These are phyloP conservation scores for Lantana camara DNA, from an alignment of 257 asterid genomes.

Conservation along the genomic window DNA sequence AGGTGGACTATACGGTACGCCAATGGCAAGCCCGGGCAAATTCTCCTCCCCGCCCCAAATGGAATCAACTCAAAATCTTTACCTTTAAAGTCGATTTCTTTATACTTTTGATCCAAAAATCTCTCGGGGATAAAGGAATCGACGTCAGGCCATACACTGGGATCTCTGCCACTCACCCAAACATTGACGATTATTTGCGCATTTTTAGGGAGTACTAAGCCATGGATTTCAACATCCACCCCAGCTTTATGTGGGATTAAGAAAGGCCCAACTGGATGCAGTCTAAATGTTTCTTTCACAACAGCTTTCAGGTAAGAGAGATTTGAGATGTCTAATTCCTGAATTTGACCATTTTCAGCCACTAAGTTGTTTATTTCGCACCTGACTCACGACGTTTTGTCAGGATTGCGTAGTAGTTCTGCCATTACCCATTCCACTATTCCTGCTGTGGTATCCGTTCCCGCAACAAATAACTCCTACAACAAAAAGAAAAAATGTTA, in stretches of 20 bases:
- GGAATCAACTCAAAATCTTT: constrained; percentile 29
- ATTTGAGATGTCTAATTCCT: constrained; percentile 36
- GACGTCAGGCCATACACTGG: constrained; percentile 28
- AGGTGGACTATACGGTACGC: constrained; percentile 35
- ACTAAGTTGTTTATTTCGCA: constrained; percentile 20
- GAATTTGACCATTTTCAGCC: constrained; percentile 1
- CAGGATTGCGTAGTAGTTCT: constrained; percentile 29
- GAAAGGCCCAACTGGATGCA: constrained; percentile 21
- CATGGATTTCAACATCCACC: constrained; percentile 18
- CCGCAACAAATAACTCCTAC: constrained; percentile 33
- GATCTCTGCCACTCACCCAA: constrained; percentile 34
- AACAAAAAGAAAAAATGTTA: too few species aligned
- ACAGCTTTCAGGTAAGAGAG: constrained; percentile 33
- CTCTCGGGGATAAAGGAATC: constrained; percentile 31
- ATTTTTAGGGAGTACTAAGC: constrained; percentile 19
- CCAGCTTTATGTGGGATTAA: constrained; percentile 18
- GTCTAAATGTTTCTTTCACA: constrained; percentile 33
- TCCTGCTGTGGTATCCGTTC: constrained; percentile 29
- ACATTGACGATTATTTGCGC: constrained; percentile 20
- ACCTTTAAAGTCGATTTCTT: constrained; percentile 19
- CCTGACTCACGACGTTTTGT: constrained; percentile 5
- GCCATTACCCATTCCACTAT: constrained; percentile 44
- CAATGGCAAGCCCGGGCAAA: constrained; percentile 33
- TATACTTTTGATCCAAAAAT: constrained; percentile 19
- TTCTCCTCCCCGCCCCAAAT: constrained; percentile 29